Evolutionary conservation across 441 rosid genomes (phyloP).

Genomic region (Breynia disticha): DNA sequence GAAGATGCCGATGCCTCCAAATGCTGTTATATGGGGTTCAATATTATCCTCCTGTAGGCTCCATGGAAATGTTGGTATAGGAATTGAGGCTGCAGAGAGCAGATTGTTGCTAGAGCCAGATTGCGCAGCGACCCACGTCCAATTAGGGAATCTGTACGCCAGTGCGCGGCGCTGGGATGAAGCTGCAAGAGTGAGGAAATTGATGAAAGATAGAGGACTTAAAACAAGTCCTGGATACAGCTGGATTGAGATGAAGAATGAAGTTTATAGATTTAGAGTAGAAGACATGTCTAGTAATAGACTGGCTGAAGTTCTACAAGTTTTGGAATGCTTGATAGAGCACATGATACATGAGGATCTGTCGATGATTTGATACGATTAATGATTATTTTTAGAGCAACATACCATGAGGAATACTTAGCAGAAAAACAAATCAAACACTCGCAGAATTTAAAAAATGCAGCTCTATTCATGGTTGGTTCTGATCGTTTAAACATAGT

Average conservation of each 20-base stretch:
- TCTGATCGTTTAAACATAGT: too few species aligned
- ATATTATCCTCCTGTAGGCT: conserved; percentile 66
- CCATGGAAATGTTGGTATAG: conserved; percentile 54
- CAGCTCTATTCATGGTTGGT: too few species aligned
- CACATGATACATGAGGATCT: conserved; percentile 28
- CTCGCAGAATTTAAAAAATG: too few species aligned
- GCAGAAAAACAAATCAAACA: too few species aligned
- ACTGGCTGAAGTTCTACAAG: conserved; percentile 28
- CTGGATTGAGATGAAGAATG: conserved; percentile 67
- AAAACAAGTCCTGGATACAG: conserved; percentile 60
- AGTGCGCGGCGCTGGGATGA: conserved; percentile 53
- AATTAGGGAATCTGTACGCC: conserved; percentile 65
- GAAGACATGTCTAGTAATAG: conserved; percentile 43
- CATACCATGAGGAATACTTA: too few species aligned
- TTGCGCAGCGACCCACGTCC: conserved; percentile 68
- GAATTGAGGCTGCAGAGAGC: conserved; percentile 69
- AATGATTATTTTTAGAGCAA: too few species aligned
- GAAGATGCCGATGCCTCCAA: conserved; percentile 49
- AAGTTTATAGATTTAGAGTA: conserved; percentile 52
- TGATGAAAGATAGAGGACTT: conserved; percentile 67
- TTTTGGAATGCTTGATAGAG: conserved; percentile 41
- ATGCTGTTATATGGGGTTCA: conserved; percentile 67
- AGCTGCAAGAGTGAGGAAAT: conserved; percentile 58
- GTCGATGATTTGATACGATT: too few species aligned
- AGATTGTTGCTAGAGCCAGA: conserved; percentile 50